Evolutionary conservation across 1,139 yeast genomes (phyloP), one percentile per base, ranked within the genome.

Genomic region (Blastobotrys arbuscula): DNA sequence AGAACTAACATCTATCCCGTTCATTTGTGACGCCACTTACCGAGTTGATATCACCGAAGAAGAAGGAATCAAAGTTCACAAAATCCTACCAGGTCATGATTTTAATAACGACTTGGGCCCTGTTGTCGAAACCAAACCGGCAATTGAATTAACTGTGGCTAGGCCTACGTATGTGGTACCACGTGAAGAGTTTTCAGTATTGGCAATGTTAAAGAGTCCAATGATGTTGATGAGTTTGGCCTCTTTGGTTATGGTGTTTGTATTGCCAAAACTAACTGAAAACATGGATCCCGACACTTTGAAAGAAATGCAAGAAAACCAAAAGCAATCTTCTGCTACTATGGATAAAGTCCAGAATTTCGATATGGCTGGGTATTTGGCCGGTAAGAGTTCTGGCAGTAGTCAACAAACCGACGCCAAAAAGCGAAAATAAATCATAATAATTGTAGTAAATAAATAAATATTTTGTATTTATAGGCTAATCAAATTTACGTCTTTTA

Each of bases 261-360:
- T 59, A 8, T 47, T 68, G 40, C 73, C 73, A 5, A 58, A 60
- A 39, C 34, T 68, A 50, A 53, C 64, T 38, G 64, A 56, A 31
- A 56, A 54, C 43, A 52, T 69, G 38, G 73, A 69, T 47, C 71
- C 70, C 5, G 73, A 69, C 40, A 56, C 64, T 13, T 44, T 66
- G 33, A 51, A 62, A 45, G 63, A 64, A 50, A 40, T 66, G 26
- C 65, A 61, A 44, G 54, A 57, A 39, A 55, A 54, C 38, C 62
- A 61, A 44, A 19, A 42, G 16, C 41, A 50, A 39, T 55, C 47
- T 31, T 48, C 40, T 10, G 56, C 49, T 16, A 57, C 57, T 28
- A 50, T 52, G 51, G 58, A 52, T 33, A 55, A 58, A 47, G 59
- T 62, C 15, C 49, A 53, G 45, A 54, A 53, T 44, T 62, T 63